A percentile compares a stretch with the other conserved stretches of the same genome.
These are phyloP conservation scores for Bombardia bombarda DNA, from an alignment of 495 filamentous ascomycete species.

Conservation along the genomic window DNA sequence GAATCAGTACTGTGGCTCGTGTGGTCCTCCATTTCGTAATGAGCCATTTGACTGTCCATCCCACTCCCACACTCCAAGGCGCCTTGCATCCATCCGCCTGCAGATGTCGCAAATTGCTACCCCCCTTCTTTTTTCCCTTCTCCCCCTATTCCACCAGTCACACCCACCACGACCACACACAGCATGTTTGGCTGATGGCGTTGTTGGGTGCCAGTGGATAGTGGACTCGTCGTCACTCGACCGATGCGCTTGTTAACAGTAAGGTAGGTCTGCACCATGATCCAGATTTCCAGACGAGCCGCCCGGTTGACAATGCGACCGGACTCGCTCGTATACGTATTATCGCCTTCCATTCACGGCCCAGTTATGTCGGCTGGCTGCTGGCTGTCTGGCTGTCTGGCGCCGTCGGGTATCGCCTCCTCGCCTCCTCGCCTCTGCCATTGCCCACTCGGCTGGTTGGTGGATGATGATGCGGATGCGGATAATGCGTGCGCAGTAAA, in stretches of 20 bases:
- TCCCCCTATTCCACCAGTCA: slow-evolving; percentile 1
- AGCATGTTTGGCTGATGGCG: no score
- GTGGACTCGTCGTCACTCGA: neutral
- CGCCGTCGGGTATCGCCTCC: no score
- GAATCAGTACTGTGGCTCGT: no score
- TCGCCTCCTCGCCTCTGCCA: no score
- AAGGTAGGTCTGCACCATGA: neutral
- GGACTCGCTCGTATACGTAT: neutral
- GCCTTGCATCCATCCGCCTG: slow-evolving; percentile 10
- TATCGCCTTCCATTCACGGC: no score
- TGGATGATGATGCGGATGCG: no score
- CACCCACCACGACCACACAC: slow-evolving; percentile 2
- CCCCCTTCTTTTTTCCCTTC: no score
- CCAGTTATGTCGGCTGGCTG: no score
- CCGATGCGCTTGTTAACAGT: neutral
- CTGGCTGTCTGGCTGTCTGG: no score
- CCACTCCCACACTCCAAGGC: slow-evolving; percentile 7
- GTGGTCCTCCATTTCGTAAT: neutral
- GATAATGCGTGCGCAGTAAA: no score
- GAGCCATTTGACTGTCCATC: slow-evolving; percentile 7
- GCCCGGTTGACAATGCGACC: neutral
- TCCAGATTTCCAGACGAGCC: neutral
- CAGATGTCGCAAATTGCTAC: slow-evolving; percentile 15
- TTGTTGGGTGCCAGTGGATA: no score
- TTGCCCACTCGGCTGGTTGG: no score